phyloP scores from a whole-genome alignment of 495 filamentous ascomycete species.

The Aspergillus steynii region DNA sequence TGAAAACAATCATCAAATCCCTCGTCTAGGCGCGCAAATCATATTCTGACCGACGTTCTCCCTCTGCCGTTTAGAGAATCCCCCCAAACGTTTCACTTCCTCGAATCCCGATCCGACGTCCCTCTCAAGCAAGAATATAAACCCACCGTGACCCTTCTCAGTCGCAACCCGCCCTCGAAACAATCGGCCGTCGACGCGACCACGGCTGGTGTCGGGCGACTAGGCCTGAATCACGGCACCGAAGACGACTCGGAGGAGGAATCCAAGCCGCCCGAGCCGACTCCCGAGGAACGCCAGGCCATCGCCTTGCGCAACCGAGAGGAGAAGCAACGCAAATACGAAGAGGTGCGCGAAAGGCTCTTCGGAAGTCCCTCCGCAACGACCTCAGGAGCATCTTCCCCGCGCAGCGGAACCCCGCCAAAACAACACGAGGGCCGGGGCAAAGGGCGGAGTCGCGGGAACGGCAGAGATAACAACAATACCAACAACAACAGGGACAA shows the following conservation, averaged over 20 bases:
- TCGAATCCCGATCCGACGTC: conserved; percentile 63
- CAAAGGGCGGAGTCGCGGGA: conserved; percentile 41
- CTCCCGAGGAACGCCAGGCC: conserved; percentile 68
- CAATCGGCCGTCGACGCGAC: conserved; percentile 43
- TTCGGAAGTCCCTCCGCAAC: conserved; percentile 63
- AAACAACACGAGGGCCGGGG: conserved; percentile 42
- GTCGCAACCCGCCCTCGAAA: conserved; percentile 67
- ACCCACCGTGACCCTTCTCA: conserved; percentile 76
- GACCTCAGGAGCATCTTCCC: conserved; percentile 53
- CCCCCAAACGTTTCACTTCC: conserved; percentile 69
- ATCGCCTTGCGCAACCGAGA: conserved; percentile 75
- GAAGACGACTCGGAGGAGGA: conserved; percentile 71
- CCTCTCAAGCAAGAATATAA: conserved; percentile 83
- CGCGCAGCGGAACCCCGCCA: conserved; percentile 66
- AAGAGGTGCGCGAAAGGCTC: conserved; percentile 80
- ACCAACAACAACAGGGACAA: conserved; percentile 36
- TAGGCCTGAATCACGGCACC: conserved; percentile 58
- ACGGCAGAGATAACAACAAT: conserved; percentile 31
- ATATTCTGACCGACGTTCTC: conserved; percentile 1
- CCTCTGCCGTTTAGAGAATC: conserved; percentile 47
- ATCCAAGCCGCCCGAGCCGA: conserved; percentile 56
- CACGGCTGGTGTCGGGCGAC: conserved; percentile 56
- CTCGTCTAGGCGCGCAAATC: neutral
- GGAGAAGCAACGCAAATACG: conserved; percentile 86
- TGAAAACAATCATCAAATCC: neutral